Conservation (phyloP, 139 green algal species). For the Bryopsis sp. region DNA sequence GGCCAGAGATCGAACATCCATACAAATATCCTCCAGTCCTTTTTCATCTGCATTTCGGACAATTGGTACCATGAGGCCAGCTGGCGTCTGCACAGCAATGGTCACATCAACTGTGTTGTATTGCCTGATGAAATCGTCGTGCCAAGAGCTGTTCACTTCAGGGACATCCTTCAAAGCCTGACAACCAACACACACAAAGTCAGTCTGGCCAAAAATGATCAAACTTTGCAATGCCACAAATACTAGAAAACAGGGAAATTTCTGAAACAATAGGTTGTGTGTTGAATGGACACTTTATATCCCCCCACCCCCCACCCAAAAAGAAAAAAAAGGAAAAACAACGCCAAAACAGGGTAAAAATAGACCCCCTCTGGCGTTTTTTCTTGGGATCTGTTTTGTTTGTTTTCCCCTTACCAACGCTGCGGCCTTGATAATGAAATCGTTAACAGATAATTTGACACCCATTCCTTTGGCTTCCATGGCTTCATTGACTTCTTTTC, state of each 20-base stretch:
- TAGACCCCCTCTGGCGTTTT: too few species aligned
- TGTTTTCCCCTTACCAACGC: conserved; percentile 36
- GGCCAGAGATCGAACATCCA: conserved; percentile 64
- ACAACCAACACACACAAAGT: conserved; percentile 7
- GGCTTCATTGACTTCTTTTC: conserved; percentile 51
- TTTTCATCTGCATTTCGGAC: conserved; percentile 60
- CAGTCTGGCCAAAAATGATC: too few species aligned
- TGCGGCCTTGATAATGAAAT: conserved; percentile 93
- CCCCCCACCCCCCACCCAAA: too few species aligned
- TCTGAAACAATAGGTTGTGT: too few species aligned
- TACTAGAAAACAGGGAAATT: too few species aligned
- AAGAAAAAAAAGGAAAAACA: too few species aligned
- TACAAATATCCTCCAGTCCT: conserved; percentile 57
- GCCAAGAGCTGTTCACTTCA: conserved; percentile 69
- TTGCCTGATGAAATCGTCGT: conserved; percentile 80
- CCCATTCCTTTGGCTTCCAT: conserved; percentile 25
- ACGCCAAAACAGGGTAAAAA: too few species aligned
- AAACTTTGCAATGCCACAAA: too few species aligned
- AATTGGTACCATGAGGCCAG: conserved; percentile 84
- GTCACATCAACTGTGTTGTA: conserved; percentile 68
- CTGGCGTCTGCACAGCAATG: conserved; percentile 78
- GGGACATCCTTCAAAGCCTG: conserved; percentile 40
- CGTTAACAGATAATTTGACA: conserved; percentile 89
- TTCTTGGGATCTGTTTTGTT: too few species aligned
- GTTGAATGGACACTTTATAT: too few species aligned